Percentiles rank a stretch among this genome's conserved stretches.
phyloP scores from a whole-genome alignment of 2,329 filamentous ascomycete genomes.

The Colletotrichum sansevieriae region DNA sequence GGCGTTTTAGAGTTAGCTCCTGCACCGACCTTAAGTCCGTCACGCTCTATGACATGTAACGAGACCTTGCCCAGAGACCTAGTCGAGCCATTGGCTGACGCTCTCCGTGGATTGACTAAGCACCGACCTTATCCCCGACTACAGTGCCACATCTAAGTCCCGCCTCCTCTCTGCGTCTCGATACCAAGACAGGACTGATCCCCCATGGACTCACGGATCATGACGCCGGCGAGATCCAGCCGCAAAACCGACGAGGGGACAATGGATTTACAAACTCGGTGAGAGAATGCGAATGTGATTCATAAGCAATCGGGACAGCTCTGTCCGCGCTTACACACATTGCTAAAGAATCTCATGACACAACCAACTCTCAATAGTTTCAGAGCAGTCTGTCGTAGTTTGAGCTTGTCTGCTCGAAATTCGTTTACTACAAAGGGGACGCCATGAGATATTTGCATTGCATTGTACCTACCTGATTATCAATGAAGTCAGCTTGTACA shows the following conservation, averaged over 20 bases:
- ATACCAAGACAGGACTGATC: no score
- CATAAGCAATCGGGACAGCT: conserved; percentile 7
- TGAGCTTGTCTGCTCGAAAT: no score
- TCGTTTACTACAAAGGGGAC: no score
- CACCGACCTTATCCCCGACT: conserved; percentile 16
- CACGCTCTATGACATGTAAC: conserved; percentile 18
- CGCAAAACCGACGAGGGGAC: neutral
- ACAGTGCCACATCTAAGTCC: neutral
- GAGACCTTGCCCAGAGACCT: neutral
- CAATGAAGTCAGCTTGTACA: no score
- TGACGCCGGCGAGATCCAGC: conserved; percentile 1
- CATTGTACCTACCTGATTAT: no score
- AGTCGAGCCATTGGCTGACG: conserved; percentile 1
- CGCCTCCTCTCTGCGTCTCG: neutral
- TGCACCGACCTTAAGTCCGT: conserved; percentile 20
- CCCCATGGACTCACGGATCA: neutral
- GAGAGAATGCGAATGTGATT: neutral
- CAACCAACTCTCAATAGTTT: neutral
- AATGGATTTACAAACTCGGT: neutral
- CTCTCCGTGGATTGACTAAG: conserved; percentile 13
- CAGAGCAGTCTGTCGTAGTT: neutral
- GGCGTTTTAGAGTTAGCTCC: conserved; percentile 23
- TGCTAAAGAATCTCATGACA: neutral
- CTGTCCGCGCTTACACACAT: neutral
- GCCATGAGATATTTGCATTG: no score